Evolutionary conservation across 805 yeast genomes (phyloP).

Genomic region (Kluyveromyces starmeri): DNA sequence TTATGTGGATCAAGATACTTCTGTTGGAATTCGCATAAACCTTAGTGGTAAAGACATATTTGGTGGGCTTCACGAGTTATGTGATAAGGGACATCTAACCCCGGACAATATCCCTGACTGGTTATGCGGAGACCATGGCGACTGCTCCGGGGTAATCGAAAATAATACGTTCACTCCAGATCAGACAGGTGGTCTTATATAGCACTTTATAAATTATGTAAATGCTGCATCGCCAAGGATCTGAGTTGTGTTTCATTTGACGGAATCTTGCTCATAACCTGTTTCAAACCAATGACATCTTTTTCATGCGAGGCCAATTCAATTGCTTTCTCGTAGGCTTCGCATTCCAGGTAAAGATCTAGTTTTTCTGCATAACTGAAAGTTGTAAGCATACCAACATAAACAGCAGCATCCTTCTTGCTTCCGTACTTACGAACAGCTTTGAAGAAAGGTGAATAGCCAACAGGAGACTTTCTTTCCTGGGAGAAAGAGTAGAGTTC

Average conservation of each 20-base stretch:
- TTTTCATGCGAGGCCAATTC: conserved; percentile 22
- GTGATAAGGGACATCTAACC: conserved; percentile 40
- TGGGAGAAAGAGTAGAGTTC: conserved; percentile 46
- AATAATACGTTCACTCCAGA: conserved; percentile 30
- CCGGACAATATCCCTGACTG: conserved; percentile 59
- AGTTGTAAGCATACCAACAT: conserved; percentile 44
- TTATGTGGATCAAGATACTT: conserved; percentile 30
- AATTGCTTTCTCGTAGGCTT: conserved; percentile 42
- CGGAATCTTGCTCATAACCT: conserved; percentile 18
- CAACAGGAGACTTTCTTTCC: conserved; percentile 56
- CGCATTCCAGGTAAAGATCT: conserved; percentile 43
- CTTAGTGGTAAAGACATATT: conserved; percentile 63
- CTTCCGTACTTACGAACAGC: conserved; percentile 48
- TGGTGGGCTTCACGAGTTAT: conserved; percentile 68
- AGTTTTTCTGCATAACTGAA: conserved; percentile 39
- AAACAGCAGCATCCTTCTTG: conserved; percentile 48
- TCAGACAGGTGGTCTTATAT: conserved; percentile 2
- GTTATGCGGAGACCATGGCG: conserved; percentile 71
- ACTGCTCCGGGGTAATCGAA: conserved; percentile 37
- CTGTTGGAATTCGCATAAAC: conserved; percentile 23
- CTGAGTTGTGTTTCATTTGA: conserved; percentile 20
- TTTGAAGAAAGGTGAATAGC: conserved; percentile 55
- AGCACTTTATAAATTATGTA: conserved; percentile 12
- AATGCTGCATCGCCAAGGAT: conserved; percentile 15
- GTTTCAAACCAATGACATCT: conserved; percentile 19